These are phyloP conservation scores for Ambrosia artemisiifolia DNA, from an alignment of 129 eudicot species.

Conservation along the genomic window DNA sequence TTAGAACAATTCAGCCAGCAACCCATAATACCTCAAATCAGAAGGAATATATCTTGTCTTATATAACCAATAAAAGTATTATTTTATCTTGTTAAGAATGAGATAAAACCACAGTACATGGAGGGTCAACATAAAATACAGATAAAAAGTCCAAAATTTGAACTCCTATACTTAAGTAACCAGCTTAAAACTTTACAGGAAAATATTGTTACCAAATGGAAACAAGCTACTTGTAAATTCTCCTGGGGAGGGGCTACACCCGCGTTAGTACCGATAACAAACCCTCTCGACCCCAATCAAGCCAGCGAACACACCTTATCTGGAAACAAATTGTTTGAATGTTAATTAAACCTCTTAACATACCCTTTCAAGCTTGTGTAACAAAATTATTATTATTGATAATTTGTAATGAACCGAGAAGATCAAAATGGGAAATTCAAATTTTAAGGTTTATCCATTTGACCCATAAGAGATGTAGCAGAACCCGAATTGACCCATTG, in stretches of 20 bases:
- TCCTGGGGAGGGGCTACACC: slow-evolving; percentile 52
- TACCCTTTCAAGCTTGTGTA: background rate
- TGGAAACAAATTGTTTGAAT: slow-evolving; percentile 34
- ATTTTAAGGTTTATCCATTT: background rate
- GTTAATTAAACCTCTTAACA: background rate
- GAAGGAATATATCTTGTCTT: background rate
- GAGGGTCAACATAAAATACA: background rate
- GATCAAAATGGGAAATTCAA: background rate
- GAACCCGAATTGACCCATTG: background rate
- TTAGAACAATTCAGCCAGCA: too few relatives aligned
- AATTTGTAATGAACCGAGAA: background rate
- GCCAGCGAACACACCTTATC: slow-evolving; percentile 79
- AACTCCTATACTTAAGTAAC: slow-evolving; percentile 6
- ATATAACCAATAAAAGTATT: too few relatives aligned
- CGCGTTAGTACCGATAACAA: slow-evolving; percentile 36
- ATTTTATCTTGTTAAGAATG: too few relatives aligned
- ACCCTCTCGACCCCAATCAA: slow-evolving; percentile 40
- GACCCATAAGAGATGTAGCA: background rate
- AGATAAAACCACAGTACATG: background rate
- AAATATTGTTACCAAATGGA: slow-evolving; percentile 50
- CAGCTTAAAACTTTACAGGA: slow-evolving; percentile 42
- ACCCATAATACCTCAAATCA: background rate
- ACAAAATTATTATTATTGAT: background rate
- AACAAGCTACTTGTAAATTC: slow-evolving; percentile 37
- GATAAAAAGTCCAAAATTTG: background rate